phyloP scores from a whole-genome alignment of 2,329 filamentous ascomycete species.

The Myriosclerotinia scirpicola region DNA sequence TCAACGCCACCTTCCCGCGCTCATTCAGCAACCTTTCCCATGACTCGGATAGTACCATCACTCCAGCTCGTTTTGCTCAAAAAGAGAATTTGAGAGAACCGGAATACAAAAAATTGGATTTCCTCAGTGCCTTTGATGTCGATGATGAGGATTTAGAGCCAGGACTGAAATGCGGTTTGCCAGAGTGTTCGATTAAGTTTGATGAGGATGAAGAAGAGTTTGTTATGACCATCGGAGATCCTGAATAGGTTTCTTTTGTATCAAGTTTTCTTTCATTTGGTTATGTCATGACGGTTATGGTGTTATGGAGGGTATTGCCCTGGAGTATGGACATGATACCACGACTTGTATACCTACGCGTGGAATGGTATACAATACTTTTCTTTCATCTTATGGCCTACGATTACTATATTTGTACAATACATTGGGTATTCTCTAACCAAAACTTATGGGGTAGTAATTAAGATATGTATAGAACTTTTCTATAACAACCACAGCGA shows the following conservation, averaged over 20 bases:
- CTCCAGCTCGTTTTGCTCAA: constrained; percentile 47
- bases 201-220: constrained; percentile 53
- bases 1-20: constrained; percentile 28
- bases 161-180: constrained; percentile 34
- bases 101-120: constrained; percentile 49
- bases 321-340: constrained; percentile 18
- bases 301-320: constrained; percentile 6
- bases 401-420: constrained; percentile 7
- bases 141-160: constrained; percentile 47
- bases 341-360: constrained; percentile 11
- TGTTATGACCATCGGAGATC: constrained; percentile 49
- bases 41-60: constrained; percentile 49
- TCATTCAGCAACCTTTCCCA: constrained; percentile 42
- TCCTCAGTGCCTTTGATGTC: constrained; percentile 58
- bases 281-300: constrained; percentile 11
- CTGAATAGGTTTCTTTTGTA: neutral
- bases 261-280: neutral
- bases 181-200: constrained; percentile 39
- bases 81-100: constrained; percentile 36
- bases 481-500: neutral
- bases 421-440: constrained; percentile 4
- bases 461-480: neutral
- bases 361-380: constrained; percentile 12
- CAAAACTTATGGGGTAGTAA: constrained; percentile 6
- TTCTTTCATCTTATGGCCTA: neutral